Percentiles rank a stretch among this genome's conserved stretches.
Evolutionary conservation across 164 flowering plant species (phyloP).

Genomic region (Taxillus chinensis): DNA sequence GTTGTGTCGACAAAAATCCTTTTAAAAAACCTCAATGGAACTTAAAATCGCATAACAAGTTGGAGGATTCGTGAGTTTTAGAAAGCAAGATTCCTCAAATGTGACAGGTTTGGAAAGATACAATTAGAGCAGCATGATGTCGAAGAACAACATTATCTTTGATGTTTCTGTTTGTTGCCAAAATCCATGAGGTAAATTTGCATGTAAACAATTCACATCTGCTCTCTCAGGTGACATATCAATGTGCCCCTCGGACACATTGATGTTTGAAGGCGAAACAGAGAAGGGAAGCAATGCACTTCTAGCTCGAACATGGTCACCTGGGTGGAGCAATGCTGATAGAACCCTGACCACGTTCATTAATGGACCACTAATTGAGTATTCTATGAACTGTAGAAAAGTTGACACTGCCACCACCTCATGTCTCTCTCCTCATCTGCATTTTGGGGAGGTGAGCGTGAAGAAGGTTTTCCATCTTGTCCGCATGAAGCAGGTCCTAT

Average conservation of each 20-base stretch:
- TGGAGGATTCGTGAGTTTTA: no score
- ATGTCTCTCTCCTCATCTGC: slow-evolving; percentile 87
- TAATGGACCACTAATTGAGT: slow-evolving; percentile 82
- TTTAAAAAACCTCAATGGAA: no score
- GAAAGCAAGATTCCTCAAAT: no score
- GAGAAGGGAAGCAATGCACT: slow-evolving; percentile 97
- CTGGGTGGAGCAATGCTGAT: slow-evolving; percentile 95
- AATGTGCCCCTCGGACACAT: slow-evolving; percentile 53
- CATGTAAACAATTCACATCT: not conserved
- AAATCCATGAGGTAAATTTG: no score
- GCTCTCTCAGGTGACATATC: slow-evolving; percentile 61
- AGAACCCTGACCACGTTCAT: slow-evolving; percentile 75
- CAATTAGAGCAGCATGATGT: no score
- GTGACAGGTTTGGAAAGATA: no score
- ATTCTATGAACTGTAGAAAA: slow-evolving; percentile 73
- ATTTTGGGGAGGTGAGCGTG: slow-evolving; percentile 95
- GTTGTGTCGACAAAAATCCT: no score
- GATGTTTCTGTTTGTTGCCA: no score
- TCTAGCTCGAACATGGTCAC: slow-evolving; percentile 96
- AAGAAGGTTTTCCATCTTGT: slow-evolving; percentile 81
- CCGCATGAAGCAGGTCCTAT: slow-evolving; percentile 81
- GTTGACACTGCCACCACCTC: slow-evolving; percentile 96
- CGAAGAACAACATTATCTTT: no score
- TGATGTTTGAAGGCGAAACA: slow-evolving; percentile 75
- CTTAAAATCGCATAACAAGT: no score